Conservation (phyloP, 768 basidiomycete genomes). For the Kwoniella sp. region DNA sequence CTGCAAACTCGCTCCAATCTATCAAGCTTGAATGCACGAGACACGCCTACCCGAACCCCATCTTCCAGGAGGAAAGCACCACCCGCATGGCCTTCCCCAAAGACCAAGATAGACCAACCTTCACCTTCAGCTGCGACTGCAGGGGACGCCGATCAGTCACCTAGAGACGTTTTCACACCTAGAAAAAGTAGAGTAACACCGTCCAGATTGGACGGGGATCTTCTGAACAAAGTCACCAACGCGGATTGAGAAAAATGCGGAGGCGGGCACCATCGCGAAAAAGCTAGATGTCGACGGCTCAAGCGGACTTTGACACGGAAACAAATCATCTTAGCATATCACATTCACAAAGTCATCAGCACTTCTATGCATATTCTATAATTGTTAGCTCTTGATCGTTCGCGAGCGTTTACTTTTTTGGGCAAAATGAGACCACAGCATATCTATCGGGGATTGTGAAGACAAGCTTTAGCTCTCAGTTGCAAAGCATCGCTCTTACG, state of each 20-base stretch:
- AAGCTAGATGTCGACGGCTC: too few species aligned
- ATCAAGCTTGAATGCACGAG: neutral
- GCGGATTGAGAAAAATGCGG: conserved; percentile 2
- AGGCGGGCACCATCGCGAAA: too few species aligned
- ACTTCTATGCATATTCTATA: neutral
- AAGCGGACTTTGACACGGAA: too few species aligned
- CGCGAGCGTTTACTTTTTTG: neutral
- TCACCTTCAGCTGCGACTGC: conserved; percentile 6
- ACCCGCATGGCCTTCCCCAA: conserved; percentile 21
- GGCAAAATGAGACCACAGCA: conserved; percentile 50
- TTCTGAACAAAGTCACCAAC: conserved; percentile 18
- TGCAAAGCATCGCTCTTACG: too few species aligned
- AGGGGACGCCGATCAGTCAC: neutral
- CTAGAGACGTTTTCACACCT: conserved; percentile 22
- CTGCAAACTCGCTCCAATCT: neutral
- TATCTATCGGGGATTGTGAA: conserved; percentile 27
- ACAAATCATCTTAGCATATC: too few species aligned
- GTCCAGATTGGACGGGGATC: conserved; percentile 11
- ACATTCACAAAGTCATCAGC: neutral
- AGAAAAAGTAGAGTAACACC: conserved; percentile 13
- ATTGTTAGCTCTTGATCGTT: neutral
- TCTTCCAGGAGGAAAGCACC: conserved; percentile 22
- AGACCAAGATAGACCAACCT: neutral
- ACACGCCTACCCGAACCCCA: conserved; percentile 6
- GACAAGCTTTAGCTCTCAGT: too few species aligned